phyloP scores from a whole-genome alignment of 108 stramenopile genomes.

The Discostella pseudostelligera region DNA sequence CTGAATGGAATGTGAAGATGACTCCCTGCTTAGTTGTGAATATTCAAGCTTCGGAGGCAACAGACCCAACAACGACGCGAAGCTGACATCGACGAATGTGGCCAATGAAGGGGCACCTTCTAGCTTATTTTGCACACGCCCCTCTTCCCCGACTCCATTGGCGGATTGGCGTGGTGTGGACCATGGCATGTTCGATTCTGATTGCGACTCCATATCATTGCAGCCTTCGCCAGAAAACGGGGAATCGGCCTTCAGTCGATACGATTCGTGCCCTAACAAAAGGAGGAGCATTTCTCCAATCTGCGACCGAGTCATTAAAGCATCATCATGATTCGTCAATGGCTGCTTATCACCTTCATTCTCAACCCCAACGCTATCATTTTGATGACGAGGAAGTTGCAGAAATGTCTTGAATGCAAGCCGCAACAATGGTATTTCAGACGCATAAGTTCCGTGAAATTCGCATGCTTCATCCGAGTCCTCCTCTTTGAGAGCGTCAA shows the following conservation, averaged over 20 bases:
- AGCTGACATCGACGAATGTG: slow-evolving; percentile 39
- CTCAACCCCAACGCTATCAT: not conserved
- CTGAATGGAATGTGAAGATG: slow-evolving; percentile 23
- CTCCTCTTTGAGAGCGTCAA: slow-evolving; percentile 28
- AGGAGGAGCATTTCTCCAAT: slow-evolving; percentile 65
- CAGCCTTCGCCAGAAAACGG: slow-evolving; percentile 33
- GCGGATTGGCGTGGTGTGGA: slow-evolving; percentile 23
- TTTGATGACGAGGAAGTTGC: slow-evolving; percentile 28
- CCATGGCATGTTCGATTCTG: slow-evolving; percentile 28
- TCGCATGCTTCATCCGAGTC: slow-evolving; percentile 8
- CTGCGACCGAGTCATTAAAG: slow-evolving; percentile 47
- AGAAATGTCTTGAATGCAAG: slow-evolving; percentile 45
- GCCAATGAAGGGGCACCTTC: slow-evolving; percentile 9
- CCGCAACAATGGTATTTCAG: slow-evolving; percentile 41
- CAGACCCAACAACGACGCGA: slow-evolving; percentile 55
- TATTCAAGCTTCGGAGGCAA: slow-evolving; percentile 48
- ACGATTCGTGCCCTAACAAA: slow-evolving; percentile 64
- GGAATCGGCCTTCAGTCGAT: slow-evolving; percentile 61
- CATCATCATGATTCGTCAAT: slow-evolving; percentile 9
- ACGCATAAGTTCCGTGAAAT: slow-evolving; percentile 15
- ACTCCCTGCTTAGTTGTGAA: slow-evolving; percentile 22
- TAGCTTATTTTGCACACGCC: slow-evolving; percentile 7
- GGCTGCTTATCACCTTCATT: slow-evolving; percentile 1
- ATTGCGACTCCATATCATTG: slow-evolving; percentile 9
- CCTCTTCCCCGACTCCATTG: slow-evolving; percentile 2